A percentile compares a stretch with the other conserved stretches of the same genome.
phyloP scores from a whole-genome alignment of 495 filamentous ascomycete species.

The Xylaria cubensis region DNA sequence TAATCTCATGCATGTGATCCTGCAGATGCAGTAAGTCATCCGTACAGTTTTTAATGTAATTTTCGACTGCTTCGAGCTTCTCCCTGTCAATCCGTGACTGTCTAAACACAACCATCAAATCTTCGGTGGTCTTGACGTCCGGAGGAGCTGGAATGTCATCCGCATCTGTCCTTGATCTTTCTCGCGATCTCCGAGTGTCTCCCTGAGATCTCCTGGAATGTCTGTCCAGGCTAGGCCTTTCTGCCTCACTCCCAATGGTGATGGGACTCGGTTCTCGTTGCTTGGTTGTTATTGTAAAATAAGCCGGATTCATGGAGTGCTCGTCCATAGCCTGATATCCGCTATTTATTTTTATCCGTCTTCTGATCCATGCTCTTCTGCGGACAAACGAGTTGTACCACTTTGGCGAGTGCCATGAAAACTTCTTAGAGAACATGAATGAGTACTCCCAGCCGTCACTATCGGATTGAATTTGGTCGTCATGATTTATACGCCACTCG shows the following conservation, averaged over 20 bases:
- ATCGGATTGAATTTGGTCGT: conserved; percentile 73
- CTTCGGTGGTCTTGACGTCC: conserved; percentile 38
- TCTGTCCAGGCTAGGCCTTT: conserved; percentile 10
- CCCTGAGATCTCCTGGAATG: conserved; percentile 42
- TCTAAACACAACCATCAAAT: conserved; percentile 59
- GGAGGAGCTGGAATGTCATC: conserved; percentile 31
- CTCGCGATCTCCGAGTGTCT: conserved; percentile 40
- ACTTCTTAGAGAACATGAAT: conserved; percentile 77
- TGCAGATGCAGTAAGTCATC: conserved; percentile 82
- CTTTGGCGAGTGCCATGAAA: conserved; percentile 88
- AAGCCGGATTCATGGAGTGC: conserved; percentile 78
- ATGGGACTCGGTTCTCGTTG: neutral
- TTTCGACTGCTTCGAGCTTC: conserved; percentile 80
- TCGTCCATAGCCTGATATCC: conserved; percentile 49
- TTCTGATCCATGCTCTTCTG: conserved; percentile 84
- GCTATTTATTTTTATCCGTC: conserved; percentile 69
- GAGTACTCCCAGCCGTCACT: conserved; percentile 97
- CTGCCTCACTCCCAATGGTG: neutral
- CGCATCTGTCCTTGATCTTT: conserved; percentile 44
- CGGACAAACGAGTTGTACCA: conserved; percentile 95
- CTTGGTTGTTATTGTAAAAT: conserved; percentile 73
- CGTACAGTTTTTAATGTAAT: conserved; percentile 78
- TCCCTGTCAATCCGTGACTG: conserved; percentile 82
- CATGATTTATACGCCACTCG: conserved; percentile 92
- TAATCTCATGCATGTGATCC: conserved; percentile 81